Evolutionary conservation across 2,329 filamentous ascomycete species (phyloP), one percentile per base, ranked within the genome.

Genomic region (Botrytis pseudocinerea): DNA sequence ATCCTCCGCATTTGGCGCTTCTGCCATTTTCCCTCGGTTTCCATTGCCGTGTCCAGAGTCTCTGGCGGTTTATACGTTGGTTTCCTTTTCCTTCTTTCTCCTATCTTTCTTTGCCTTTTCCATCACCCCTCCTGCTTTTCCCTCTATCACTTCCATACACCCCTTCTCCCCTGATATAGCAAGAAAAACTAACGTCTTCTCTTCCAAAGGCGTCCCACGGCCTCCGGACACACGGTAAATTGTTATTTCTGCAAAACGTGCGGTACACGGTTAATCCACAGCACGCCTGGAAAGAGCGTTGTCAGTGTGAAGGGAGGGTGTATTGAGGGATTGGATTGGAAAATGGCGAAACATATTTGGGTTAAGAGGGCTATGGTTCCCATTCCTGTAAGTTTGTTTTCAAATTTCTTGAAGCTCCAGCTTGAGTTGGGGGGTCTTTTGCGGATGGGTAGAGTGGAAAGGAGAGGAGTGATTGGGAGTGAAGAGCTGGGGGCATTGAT

Each of bases 241-340:
- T 92, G 88, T 78, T 90, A 91, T 79, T 92, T 92, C 79, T 92
- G 90, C 80, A 89, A 85, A 72, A 83, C 82, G 46, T 93, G 91
- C 79, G 91, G 91, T 18, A 90, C 89, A 5, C 84, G 91, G 4
- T 81, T 93, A 59, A 82, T 93, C 68, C 91, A 93, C 82, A 85
- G 85, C 7, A 88, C 86, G 18, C 85, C 87, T 3, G 88, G 85
- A 18, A 88, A 90, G 76, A 86, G 87, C 74, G 85, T 90, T 65
- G 86, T 91, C 59, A 88, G 88, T 25, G 86, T 93, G 63, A 92
- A 92, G 79, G 90, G 88, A 18, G 91, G 90, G 59, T 91, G 90
- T 78, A 84, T 93, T 63, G 86, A 89, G 9, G 89, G 87, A 1
- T 82, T 93, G 32, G 86, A 90, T 80, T 89, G 90, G 88, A 83